phyloP scores from a whole-genome alignment of 805 yeast species.

The Yarrowia osloensis region DNA sequence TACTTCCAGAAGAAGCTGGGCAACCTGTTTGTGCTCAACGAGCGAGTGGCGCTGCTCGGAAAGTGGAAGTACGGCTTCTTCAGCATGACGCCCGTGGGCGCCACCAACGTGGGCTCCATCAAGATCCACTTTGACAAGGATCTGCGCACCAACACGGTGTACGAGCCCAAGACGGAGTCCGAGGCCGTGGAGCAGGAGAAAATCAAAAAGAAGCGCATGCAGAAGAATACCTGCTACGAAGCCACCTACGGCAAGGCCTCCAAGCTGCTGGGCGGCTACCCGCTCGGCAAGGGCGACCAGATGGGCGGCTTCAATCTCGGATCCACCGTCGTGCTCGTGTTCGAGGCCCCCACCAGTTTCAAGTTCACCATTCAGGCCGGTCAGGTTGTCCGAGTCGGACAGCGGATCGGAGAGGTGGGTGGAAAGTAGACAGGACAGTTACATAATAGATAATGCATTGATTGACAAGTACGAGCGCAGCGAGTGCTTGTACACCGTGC shows the following conservation, averaged over 20 bases:
- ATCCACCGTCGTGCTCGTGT: conserved; percentile 92
- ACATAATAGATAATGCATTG: background rate
- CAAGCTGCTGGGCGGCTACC: conserved; percentile 75
- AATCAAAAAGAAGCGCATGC: conserved; percentile 46
- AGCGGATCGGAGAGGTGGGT: conserved; percentile 41
- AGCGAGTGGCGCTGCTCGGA: conserved; percentile 92
- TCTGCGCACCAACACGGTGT: conserved; percentile 76
- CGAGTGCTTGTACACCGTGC: too few relatives aligned
- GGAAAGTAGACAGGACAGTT: background rate
- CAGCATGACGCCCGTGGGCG: conserved; percentile 99
- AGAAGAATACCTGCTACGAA: conserved; percentile 84
- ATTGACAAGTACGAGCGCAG: too few relatives aligned
- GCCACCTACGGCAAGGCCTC: conserved; percentile 88
- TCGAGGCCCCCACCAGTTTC: conserved; percentile 89
- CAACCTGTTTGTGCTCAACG: conserved; percentile 87
- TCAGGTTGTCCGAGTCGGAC: conserved; percentile 83
- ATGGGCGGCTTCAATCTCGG: conserved; percentile 98
- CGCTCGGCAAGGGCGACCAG: conserved; percentile 87
- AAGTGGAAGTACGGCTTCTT: conserved; percentile 97
- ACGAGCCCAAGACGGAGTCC: conserved; percentile 40
- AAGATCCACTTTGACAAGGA: conserved; percentile 88
- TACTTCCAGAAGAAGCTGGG: conserved; percentile 86
- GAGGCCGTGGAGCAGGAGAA: conserved; percentile 29
- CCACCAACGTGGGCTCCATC: conserved; percentile 97
- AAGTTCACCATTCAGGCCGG: conserved; percentile 68